phyloP scores from a whole-genome alignment of 2,329 filamentous ascomycete genomes.

The Ophiostoma perfectum region DNA sequence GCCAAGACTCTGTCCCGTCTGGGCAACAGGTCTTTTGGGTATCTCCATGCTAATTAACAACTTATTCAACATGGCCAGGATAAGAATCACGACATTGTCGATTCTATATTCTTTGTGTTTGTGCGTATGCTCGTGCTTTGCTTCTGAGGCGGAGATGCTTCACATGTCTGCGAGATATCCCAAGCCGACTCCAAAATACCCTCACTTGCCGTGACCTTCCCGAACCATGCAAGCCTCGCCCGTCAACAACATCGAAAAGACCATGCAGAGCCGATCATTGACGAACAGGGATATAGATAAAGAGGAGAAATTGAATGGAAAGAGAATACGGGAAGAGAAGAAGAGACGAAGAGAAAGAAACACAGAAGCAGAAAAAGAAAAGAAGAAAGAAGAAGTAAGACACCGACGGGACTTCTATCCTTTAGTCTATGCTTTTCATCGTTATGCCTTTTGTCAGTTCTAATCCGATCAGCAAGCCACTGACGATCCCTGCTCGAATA shows the following conservation, averaged over 20 bases:
- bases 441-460: too few species aligned
- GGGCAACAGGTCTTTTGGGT: not conserved
- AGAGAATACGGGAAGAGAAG: too few species aligned
- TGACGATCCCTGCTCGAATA: too few species aligned
- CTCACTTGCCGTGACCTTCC: constrained; percentile 5
- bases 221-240: not conserved
- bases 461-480: too few species aligned
- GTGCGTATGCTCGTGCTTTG: not conserved
- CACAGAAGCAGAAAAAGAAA: not conserved
- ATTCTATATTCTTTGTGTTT: not conserved
- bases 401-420: too few species aligned
- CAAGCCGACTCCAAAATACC: not conserved
- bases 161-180: not conserved
- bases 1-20: constrained; percentile 8
- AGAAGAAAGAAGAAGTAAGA: not conserved
- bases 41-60: too few species aligned
- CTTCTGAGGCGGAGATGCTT: not conserved
- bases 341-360: not conserved
- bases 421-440: too few species aligned
- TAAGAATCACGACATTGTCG: too few species aligned
- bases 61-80: too few species aligned
- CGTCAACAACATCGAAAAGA: not conserved
- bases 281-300: constrained; percentile 5
- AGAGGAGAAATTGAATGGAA: not conserved
- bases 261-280: not conserved